Base-by-base conservation (phyloP, 768 basidiomycete genomes). In the Leccinum olivaceopallidum region DNA sequence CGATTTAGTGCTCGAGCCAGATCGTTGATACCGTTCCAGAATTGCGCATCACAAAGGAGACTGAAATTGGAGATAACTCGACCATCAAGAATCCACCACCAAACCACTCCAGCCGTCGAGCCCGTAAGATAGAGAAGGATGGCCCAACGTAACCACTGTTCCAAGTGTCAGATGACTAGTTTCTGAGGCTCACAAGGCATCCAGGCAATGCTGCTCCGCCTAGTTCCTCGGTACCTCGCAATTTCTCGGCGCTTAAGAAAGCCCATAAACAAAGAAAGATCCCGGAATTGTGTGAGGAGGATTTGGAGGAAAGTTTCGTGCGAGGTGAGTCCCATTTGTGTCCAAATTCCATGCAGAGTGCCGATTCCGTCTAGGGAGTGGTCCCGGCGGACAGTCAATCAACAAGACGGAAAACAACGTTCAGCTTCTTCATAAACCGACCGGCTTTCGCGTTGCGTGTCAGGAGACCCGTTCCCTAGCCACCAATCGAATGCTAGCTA, bases 391-490 rank as follows among this genome's bases (percentile, higher is more conserved):
- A n/a, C 95, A 98, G 80, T 94, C 93, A 28, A 88, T 96, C 71
- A 96, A 98, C 80, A 98, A 97, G 78, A 94, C 92, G 61, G 84
- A 89, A 79, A 87, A 95, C 75, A 90, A 92, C 69, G 94, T 96
- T 28, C 93, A 94, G 70, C 79, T 98, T 30, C 76, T 93, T 44
- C 95, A 98, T 72, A 89, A 86, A 65, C 94, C 95, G 2, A 93
- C 92, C 20, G 92, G 94, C 6, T 80, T 95, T 55, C 86, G 95
- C 42, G 90, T 96, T 14, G 78, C 85, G 4, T 94, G 92, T 69
- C 95, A 98, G 73, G 87, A 92, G 68, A 95, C 94, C 6, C 88
- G 95, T 50, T 95, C 93, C 3, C 76, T 95, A 51, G 77, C 84
- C 32, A 81, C 86, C 64, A 98, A 98, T 69, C 79, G 95, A 65